Conservation (phyloP, 257 asterid genomes). For the Solanum medicagineum region DNA sequence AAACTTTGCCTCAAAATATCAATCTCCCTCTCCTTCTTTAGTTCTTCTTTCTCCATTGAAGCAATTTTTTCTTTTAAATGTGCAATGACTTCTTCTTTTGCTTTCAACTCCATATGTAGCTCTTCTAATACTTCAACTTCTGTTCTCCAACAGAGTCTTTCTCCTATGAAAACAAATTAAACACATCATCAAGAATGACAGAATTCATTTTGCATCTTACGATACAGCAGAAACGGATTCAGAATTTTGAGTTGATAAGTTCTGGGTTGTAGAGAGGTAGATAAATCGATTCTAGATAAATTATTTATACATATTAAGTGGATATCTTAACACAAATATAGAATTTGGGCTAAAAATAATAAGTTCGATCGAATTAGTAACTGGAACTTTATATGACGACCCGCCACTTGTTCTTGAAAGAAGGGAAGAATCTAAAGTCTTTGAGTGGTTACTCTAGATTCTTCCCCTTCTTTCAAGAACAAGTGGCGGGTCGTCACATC, state of each 20-base stretch:
- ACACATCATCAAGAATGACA: neutral
- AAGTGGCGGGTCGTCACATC: too few species aligned
- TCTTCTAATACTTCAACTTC: conserved; percentile 32
- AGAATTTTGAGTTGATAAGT: neutral
- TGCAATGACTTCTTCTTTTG: conserved; percentile 43
- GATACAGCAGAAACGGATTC: fast-evolving
- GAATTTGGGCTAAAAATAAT: neutral
- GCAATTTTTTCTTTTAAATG: conserved; percentile 36
- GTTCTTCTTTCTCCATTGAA: conserved; percentile 45
- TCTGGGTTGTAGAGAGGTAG: fast-evolving
- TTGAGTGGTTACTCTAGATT: too few species aligned
- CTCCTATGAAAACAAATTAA: conserved; percentile 22
- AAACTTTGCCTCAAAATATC: conserved; percentile 73
- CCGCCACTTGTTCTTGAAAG: too few species aligned
- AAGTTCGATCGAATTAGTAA: neutral
- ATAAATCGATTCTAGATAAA: neutral
- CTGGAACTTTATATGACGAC: neutral
- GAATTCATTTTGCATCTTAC: neutral
- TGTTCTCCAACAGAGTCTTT: conserved; percentile 29
- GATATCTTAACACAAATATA: neutral
- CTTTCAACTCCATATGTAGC: conserved; percentile 4
- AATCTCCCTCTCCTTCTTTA: conserved; percentile 54
- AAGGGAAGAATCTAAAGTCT: too few species aligned
- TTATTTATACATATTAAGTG: neutral
- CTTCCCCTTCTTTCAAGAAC: too few species aligned